Base-by-base conservation (phyloP, 192 early-diverging fungal genomes). In the Backusella tarrabulga region DNA sequence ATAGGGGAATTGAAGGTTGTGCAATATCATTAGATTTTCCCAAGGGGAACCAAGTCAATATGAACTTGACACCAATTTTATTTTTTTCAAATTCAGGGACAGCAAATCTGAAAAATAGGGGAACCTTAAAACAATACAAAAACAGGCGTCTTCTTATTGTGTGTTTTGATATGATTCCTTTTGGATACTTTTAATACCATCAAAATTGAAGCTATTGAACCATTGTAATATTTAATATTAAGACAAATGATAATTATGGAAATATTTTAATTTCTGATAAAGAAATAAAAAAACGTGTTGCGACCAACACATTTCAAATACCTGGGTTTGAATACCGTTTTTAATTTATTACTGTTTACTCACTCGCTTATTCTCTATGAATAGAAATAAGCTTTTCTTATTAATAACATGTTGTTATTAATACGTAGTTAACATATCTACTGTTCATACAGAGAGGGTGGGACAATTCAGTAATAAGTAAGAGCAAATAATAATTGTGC, bases 1-100 rank as follows among this genome's bases (percentile, higher is more conserved):
- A 71, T 6, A 29, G 38, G 26, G 38, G 41, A 26, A 72, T 41
- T 44, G 23, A 46, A 72, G n/a, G 42, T 41, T 29, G 71, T 50
- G 26, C 41, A 72, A 72, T 50, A 34, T 50, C 71, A 72, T 72
- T 32, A 40, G 42, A 72, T 44, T 72, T 72, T 72, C 71, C 71
- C 71, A 72, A 72, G 71, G 68, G 35, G 21, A 8, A 63, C 56
- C 12, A 63, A 50, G 46, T 50, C 19, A 6, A 29, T 14, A 29
- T 21, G 26, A 29, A 14, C 56, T 63, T 63, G 56, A 63, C 56
- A 63, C 56, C 23, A 63, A 63, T 63, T 54, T 54, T 54, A 54
- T 54, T 54, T 54, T 54, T n/a, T 32, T 40, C 56, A 63, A 63
- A 63, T 63, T 63, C 56, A 63, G 56, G 56, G 26, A 63, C 21